These are phyloP conservation scores for Podospora conica DNA, from an alignment of 495 filamentous ascomycete genomes.

Conservation along the genomic window DNA sequence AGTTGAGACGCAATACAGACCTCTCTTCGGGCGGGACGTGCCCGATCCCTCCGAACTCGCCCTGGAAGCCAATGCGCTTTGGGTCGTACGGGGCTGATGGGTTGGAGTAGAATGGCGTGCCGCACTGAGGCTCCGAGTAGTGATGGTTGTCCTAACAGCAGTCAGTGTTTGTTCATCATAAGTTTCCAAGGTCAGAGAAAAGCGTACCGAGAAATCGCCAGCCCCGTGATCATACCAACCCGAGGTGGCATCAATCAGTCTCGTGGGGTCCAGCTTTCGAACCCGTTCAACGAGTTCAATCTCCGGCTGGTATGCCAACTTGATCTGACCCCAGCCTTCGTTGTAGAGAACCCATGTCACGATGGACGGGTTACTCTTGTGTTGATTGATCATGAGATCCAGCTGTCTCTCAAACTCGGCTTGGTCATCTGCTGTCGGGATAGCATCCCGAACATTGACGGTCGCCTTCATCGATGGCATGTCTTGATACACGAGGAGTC, in stretches of 20 bases:
- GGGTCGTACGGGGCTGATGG: constrained; percentile 52
- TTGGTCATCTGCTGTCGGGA: constrained; percentile 45
- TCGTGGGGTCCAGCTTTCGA: constrained; percentile 51
- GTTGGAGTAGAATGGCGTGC: constrained; percentile 56
- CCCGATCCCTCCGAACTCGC: constrained; percentile 63
- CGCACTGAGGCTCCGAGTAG: constrained; percentile 65
- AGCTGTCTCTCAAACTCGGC: constrained; percentile 58
- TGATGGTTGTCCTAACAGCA: constrained; percentile 59
- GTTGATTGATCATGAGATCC: constrained; percentile 53
- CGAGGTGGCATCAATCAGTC: constrained; percentile 53
- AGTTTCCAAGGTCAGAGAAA: too few species aligned
- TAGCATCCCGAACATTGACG: constrained; percentile 19
- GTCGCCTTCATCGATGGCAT: constrained; percentile 52
- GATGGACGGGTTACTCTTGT: constrained; percentile 58
- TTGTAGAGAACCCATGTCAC: constrained; percentile 59
- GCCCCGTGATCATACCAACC: constrained; percentile 60
- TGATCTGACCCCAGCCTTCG: constrained; percentile 63
- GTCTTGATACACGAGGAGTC: constrained; percentile 60
- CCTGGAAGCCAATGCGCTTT: constrained; percentile 57
- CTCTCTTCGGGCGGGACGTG: constrained; percentile 52
- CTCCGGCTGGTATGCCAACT: constrained; percentile 43
- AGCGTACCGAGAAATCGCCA: constrained; percentile 45
- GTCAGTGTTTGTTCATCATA: not conserved
- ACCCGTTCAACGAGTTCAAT: constrained; percentile 49
- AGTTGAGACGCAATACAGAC: constrained; percentile 12